Base-by-base conservation (phyloP, 164 flowering plant genomes). In the Berberis vulgaris region DNA sequence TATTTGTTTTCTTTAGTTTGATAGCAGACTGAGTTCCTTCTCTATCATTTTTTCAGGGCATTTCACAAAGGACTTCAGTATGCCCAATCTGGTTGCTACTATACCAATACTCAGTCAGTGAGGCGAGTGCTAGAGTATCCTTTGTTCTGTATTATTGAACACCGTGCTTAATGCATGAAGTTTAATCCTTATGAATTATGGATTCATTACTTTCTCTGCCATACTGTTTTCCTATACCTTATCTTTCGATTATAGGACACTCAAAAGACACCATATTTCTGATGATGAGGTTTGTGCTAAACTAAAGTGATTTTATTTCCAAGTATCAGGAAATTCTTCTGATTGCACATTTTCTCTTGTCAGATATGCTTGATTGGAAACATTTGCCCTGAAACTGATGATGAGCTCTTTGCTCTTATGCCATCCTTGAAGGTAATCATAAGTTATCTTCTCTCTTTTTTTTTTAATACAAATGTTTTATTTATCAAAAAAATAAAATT, bases 351-450 rank as follows among this genome's bases (percentile, higher is more conserved):
- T 72, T n/a, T 57, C 41, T 73, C 53, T 26, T 41, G 75, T 72
- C 90, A 93, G 98, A 76, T 90, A 11, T 86, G 97, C 73, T 46
- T 86, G 77, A 84, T 94, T 72, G 88, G 83, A 3, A 91, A 91
- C 68, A 59, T 73, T 47, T 79, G 80, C 62, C 89, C 95, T 1
- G 98, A 88, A 64, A 76, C 85, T 53, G 74, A 71, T 66, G 95
- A 87, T 63, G 96, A 94, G 73, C 85, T 74, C 49, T 91, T 80
- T 80, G 86, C 93, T 59, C 79, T 87, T 45, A 66, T 91, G 26
- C 93, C 95, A 41, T 83, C 89, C 43, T 78, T 94, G 79, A 87
- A 89, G 97, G 98, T 90, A 81, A 71, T 66, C 26, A n/a, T 46
- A 44, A 12, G 26, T 65, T 6, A 4, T 50, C 53, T 57, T 38